Evolutionary conservation across 129 eudicot species (phyloP).

Genomic region (Helianthus tuberosus): DNA sequence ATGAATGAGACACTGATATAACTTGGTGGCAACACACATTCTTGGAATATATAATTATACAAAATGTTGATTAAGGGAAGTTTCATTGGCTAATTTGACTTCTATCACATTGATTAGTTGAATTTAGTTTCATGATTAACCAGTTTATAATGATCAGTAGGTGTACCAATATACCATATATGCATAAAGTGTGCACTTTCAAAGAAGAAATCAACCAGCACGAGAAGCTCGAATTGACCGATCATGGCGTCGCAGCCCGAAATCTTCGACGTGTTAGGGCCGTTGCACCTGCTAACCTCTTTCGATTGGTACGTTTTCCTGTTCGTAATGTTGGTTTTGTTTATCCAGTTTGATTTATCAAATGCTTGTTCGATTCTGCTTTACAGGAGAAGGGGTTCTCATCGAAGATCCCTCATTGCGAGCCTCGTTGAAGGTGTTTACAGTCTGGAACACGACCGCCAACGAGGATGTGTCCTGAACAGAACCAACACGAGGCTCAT

Average conservation of each 20-base stretch:
- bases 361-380: background rate
- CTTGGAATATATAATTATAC: no score
- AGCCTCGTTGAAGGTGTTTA: slow-evolving; percentile 64
- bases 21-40: no score
- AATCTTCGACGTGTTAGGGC: slow-evolving; percentile 31
- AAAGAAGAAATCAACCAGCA: slow-evolving; percentile 17
- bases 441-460: slow-evolving; percentile 64
- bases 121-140: no score
- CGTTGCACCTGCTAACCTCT: slow-evolving; percentile 24
- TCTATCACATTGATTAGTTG: no score
- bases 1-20: no score
- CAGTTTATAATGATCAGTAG: no score
- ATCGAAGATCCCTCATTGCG: slow-evolving; percentile 69
- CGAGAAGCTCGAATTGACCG: background rate
- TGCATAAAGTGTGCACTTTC: background rate
- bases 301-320: slow-evolving; percentile 25
- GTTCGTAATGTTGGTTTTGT: background rate
- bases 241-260: slow-evolving; percentile 23
- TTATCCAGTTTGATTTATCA: background rate
- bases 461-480: slow-evolving; percentile 39
- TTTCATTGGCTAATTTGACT: no score
- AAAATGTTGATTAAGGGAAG: no score
- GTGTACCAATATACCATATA: background rate
- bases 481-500: slow-evolving; percentile 30
- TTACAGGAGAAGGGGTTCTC: slow-evolving; percentile 57